Evolutionary conservation across 1,284 basidiomycete genomes (phyloP).

Genomic region (Puccinia polysora): DNA sequence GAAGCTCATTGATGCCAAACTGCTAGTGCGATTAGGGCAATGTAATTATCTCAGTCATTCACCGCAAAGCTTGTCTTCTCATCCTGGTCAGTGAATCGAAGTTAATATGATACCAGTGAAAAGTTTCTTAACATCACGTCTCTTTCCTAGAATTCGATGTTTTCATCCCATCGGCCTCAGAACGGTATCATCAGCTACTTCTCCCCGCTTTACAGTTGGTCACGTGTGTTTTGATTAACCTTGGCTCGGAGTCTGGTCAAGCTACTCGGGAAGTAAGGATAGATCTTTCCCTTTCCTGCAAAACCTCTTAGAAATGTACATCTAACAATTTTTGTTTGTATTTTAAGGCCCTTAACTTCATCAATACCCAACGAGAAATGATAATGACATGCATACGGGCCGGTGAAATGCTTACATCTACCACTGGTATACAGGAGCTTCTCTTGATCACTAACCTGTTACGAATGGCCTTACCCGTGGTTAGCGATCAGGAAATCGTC

Average conservation of each 20-base stretch:
- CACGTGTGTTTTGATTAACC: conserved; percentile 23
- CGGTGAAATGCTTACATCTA: conserved; percentile 62
- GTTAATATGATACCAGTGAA: background rate
- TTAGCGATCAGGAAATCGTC: conserved; percentile 72
- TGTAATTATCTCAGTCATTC: conserved; percentile 78
- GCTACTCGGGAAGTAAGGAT: conserved; percentile 61
- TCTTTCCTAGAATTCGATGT: conserved; percentile 61
- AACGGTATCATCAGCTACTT: conserved; percentile 81
- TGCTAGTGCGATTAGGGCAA: conserved; percentile 72
- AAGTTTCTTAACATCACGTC: background rate
- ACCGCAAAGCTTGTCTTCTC: conserved; percentile 73
- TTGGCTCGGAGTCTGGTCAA: conserved; percentile 55
- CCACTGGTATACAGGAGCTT: conserved; percentile 68
- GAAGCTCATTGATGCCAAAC: conserved; percentile 70
- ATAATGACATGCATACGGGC: conserved; percentile 72
- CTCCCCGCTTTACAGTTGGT: conserved; percentile 73
- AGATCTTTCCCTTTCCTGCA: background rate
- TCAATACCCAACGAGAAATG: conserved; percentile 72
- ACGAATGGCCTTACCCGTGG: conserved; percentile 62
- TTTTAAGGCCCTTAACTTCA: conserved; percentile 65
- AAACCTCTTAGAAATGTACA: background rate
- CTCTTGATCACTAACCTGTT: conserved; percentile 70
- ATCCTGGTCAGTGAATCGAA: conserved; percentile 59
- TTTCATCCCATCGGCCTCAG: conserved; percentile 79
- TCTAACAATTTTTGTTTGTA: background rate